A percentile compares a stretch with the other conserved stretches of the same genome.
Conservation (phyloP, 2,329 filamentous ascomycete genomes). For the Claviceps pazoutovae region DNA sequence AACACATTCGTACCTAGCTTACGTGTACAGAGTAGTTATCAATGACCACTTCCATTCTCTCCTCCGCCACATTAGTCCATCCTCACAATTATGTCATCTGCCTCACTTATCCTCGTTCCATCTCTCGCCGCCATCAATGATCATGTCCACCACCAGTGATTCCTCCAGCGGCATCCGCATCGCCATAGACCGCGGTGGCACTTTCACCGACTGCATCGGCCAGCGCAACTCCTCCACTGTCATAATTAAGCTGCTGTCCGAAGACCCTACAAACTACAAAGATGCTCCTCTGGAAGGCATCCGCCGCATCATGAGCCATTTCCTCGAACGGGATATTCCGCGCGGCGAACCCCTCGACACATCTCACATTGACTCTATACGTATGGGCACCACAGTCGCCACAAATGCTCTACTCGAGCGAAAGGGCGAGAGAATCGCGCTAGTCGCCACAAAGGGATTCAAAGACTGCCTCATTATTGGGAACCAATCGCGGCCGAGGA, state of each 20-base stretch:
- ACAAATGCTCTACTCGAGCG: constrained; percentile 65
- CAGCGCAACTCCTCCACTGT: constrained; percentile 52
- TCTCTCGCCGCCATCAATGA: neutral
- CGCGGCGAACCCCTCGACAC: constrained; percentile 21
- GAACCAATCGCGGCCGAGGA: constrained; percentile 57
- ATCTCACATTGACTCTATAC: constrained; percentile 44
- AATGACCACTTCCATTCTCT: neutral
- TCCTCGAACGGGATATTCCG: constrained; percentile 18
- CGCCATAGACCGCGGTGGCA: constrained; percentile 27
- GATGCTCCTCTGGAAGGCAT: constrained; percentile 66
- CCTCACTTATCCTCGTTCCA: neutral
- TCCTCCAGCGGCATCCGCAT: constrained; percentile 35
- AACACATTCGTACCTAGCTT: neutral
- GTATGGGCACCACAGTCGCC: constrained; percentile 71
- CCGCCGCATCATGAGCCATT: constrained; percentile 28
- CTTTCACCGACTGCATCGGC: constrained; percentile 58
- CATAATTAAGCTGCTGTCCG: constrained; percentile 58
- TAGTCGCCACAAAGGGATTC: constrained; percentile 60
- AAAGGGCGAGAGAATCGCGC: constrained; percentile 57
- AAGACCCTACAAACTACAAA: constrained; percentile 56
- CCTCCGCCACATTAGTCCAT: neutral
- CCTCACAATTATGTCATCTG: neutral
- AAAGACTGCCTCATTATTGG: constrained; percentile 59
- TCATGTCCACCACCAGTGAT: neutral
- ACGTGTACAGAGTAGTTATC: no score